phyloP scores from a whole-genome alignment of 495 filamentous ascomycete genomes.

The Aspergillus asperescens region DNA sequence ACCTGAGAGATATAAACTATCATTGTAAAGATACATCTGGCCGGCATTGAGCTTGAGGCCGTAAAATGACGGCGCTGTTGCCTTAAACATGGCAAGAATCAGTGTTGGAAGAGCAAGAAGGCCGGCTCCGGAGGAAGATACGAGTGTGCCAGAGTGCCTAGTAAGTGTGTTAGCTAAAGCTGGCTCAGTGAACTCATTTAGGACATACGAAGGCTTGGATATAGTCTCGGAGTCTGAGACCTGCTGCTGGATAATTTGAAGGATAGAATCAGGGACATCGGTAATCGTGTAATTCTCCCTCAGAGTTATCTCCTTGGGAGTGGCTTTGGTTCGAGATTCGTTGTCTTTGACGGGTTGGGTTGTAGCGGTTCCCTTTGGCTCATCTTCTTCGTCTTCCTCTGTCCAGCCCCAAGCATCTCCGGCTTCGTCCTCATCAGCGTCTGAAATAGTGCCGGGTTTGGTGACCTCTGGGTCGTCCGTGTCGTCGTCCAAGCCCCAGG shows the following conservation, averaged over 20 bases:
- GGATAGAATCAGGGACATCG: slow-evolving; percentile 69
- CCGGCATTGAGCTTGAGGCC: slow-evolving; percentile 54
- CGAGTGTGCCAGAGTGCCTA: slow-evolving; percentile 44
- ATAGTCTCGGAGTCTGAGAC: slow-evolving; percentile 65
- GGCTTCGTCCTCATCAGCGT: slow-evolving; percentile 35
- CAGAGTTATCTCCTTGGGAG: slow-evolving; percentile 62
- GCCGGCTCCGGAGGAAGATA: slow-evolving; percentile 66
- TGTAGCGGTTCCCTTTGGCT: slow-evolving; percentile 14
- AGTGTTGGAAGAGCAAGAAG: slow-evolving; percentile 79
- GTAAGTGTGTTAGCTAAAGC: slow-evolving; percentile 22
- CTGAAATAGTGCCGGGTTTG: slow-evolving; percentile 16
- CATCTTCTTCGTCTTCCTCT: slow-evolving; percentile 55
- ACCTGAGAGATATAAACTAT: slow-evolving; percentile 72
- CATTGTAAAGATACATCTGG: slow-evolving; percentile 93
- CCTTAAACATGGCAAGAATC: slow-evolving; percentile 85
- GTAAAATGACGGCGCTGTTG: slow-evolving; percentile 79
- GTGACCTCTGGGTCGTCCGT: slow-evolving; percentile 22
- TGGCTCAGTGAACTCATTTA: slow-evolving; percentile 4
- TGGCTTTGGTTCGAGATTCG: slow-evolving; percentile 10
- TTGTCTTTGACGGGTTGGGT: slow-evolving; percentile 18
- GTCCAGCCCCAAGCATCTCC: slow-evolving; percentile 69
- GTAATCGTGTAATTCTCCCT: slow-evolving; percentile 85
- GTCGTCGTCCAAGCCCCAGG: slow-evolving; percentile 57
- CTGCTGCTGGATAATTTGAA: slow-evolving; percentile 64
- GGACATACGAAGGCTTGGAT: slow-evolving; percentile 47